Evolutionary conservation across 805 yeast species (phyloP), one percentile per base, ranked within the genome.

Genomic region (Metschnikowia kunwiensis): DNA sequence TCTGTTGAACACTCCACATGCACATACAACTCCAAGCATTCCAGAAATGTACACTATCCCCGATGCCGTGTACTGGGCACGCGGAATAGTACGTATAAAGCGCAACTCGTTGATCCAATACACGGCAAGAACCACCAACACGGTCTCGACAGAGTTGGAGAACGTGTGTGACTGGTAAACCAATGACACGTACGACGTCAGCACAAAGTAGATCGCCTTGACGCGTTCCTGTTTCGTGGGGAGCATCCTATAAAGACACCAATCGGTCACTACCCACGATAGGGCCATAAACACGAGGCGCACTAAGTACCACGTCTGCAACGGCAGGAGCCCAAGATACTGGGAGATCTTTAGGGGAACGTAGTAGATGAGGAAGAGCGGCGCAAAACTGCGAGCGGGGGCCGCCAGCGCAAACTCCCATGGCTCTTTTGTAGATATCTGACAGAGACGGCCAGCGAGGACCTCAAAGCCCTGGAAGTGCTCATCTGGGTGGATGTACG

Each of bases 401-500:
- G 52, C 50, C 2, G 58, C 65, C 1, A 60, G 35, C 5, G 61
- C 50, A 60, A 86, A 93, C 56, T 91, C 98, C 98, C 98, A 91
- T 0, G 97, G 89, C 1, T 72, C 50, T 10, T 68, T 64, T 7
- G 61, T 55, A 60, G 67, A 18, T 67, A 59, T 39, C 56, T 65
- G 72, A 56, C 78, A 66, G 17, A 74, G 47, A 51, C 58, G 55
- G 50, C 60, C 55, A 9, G 80, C 69, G 16, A 91, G 53, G 0
- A 83, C 82, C 56, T 88, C 94, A 31, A 94, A 74, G n/a, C 81
- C 76, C 57, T 94, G 99, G 57, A 86, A 86, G 57, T 89, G 96
- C 63, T 93, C 99, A 67, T 93, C 99, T 0, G 99, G 99, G 49
- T 94, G 99, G 31, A 93, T 80, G 55, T 94, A 93, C 0, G 96